Conservation (phyloP, 2,329 filamentous ascomycete species). For the Bertia moriformis region DNA sequence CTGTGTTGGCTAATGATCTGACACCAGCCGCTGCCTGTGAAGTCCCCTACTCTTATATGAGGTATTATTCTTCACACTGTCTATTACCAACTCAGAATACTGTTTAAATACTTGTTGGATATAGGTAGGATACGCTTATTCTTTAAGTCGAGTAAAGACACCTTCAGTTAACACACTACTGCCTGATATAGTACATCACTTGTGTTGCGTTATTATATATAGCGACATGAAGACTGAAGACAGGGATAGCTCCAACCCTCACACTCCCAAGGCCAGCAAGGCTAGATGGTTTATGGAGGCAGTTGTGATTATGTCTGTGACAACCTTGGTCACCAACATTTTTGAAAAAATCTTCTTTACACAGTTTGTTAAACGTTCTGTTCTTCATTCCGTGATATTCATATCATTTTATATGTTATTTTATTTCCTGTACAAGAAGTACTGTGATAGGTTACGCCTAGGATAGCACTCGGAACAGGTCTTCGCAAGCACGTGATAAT, state of each 20-base stretch:
- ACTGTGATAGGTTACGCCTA: too few relatives aligned
- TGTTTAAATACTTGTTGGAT: background rate
- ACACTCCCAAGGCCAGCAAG: background rate
- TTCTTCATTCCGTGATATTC: background rate
- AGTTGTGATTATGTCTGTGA: background rate
- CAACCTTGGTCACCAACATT: background rate
- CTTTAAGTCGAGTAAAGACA: constrained; percentile 1
- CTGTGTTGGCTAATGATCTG: too few relatives aligned
- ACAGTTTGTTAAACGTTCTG: background rate
- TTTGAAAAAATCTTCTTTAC: background rate
- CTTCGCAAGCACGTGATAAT: too few relatives aligned
- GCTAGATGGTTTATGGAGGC: background rate
- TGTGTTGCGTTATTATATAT: background rate
- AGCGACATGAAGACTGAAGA: background rate
- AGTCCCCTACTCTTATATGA: too few relatives aligned
- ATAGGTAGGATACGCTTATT: background rate
- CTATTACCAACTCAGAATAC: background rate
- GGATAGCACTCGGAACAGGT: too few relatives aligned
- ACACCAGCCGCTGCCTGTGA: too few relatives aligned
- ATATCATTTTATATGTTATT: constrained; percentile 1
- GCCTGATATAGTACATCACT: background rate
- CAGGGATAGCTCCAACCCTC: background rate
- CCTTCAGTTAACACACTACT: background rate
- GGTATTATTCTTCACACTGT: too few relatives aligned
- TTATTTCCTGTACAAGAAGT: background rate